Evolutionary conservation across 2,329 filamentous ascomycete genomes (phyloP), one percentile per base, ranked within the genome.

Genomic region (Cryphonectria japonica): DNA sequence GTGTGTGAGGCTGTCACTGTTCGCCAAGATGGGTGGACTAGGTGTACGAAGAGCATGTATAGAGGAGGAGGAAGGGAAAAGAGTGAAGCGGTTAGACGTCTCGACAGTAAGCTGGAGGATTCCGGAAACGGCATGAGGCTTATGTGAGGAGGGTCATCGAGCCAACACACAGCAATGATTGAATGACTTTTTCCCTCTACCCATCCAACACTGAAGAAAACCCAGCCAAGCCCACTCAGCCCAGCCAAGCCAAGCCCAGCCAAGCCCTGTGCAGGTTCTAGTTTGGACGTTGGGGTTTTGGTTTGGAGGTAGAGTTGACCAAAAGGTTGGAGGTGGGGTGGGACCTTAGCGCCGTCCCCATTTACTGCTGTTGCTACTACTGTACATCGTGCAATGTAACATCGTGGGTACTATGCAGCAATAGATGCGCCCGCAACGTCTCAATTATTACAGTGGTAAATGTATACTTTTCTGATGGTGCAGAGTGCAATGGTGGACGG

Each of bases 111-210:
- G n/a, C 26, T 29, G 52, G 26, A 29, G 54, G 26, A 32, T 59
- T 34, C 54, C 54, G 54, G 54, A 59, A 59, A 26, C 54, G 54
- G 46, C 26, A 59, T 59, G 54, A 59, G 54, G 54, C 26, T 57
- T 32, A 32, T 32, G 54, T 59, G 54, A 50, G 26, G 16, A 66
- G 29, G 43, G 26, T 29, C 46, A 19, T 13, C 63, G 63, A 52
- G 63, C 37, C 26, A 52, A 50, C 5, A 52, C 32, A 26, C 16
- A n/a, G 46, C 22, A n/a, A n/a, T 9, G 46, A 11, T 1, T 39
- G 37, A 39, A 39, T 13, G 11, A 39, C 37, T n/a, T n/a, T n/a
- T 50, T 50, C 8, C 46, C 46, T 50, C 11, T 50, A n/a, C 46
- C 46, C 46, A 50, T 50, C 46, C 46, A 22, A 50, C 19, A 50